phyloP scores from a whole-genome alignment of 352 stramenopile genomes.

The Aphanomyces cochlioides region DNA sequence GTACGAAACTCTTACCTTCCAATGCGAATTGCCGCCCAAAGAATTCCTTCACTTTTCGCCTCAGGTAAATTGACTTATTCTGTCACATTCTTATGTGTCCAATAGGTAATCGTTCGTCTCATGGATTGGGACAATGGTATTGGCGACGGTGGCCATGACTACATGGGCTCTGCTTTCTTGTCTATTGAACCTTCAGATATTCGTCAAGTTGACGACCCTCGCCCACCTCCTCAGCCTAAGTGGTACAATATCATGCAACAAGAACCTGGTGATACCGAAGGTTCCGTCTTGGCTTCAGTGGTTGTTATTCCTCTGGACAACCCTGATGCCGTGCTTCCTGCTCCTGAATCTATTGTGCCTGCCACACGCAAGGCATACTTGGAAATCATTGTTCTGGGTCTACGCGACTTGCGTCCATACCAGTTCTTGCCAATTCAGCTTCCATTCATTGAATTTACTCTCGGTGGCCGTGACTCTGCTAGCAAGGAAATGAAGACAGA shows the following conservation, averaged over 20 bases:
- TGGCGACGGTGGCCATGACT: slow-evolving; percentile 27
- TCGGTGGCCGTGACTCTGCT: slow-evolving; percentile 75
- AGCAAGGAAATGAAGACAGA: slow-evolving; percentile 85
- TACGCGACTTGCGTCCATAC: slow-evolving; percentile 86
- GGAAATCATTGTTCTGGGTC: slow-evolving; percentile 79
- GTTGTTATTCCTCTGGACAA: slow-evolving; percentile 71
- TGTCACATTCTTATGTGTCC: not conserved
- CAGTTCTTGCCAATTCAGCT: slow-evolving; percentile 86
- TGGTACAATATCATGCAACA: slow-evolving; percentile 79
- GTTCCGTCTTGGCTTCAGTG: slow-evolving; percentile 70
- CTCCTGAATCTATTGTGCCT: slow-evolving; percentile 51
- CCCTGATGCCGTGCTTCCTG: slow-evolving; percentile 57
- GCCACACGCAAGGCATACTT: slow-evolving; percentile 68
- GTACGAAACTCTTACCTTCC: slow-evolving; percentile 86
- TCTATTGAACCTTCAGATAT: slow-evolving; percentile 67
- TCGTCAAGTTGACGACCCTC: slow-evolving; percentile 43
- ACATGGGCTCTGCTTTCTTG: slow-evolving; percentile 29
- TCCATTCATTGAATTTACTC: slow-evolving; percentile 84
- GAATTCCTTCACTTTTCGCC: slow-evolving; percentile 53
- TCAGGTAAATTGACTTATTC: slow-evolving; percentile 32
- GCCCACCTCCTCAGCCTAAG: slow-evolving; percentile 53
- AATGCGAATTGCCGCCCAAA: slow-evolving; percentile 74
- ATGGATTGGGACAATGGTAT: slow-evolving; percentile 69
- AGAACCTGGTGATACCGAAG: slow-evolving; percentile 72
- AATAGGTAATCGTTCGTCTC: slow-evolving; percentile 61